phyloP scores from a whole-genome alignment of 176 grass and related monocot species.

The Avena eriantha region DNA sequence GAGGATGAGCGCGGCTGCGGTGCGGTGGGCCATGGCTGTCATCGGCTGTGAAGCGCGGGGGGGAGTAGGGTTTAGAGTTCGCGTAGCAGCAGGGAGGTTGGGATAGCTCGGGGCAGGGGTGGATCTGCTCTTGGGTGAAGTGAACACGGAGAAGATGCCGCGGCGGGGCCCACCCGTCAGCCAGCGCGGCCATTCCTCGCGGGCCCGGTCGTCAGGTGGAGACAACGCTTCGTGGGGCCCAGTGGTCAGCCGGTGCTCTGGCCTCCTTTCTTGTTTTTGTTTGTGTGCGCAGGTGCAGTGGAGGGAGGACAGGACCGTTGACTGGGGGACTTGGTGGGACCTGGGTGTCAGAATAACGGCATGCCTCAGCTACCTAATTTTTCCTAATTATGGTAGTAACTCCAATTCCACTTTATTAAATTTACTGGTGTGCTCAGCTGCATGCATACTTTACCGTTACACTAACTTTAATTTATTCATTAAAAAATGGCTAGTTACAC shows the following conservation, averaged over 20 bases:
- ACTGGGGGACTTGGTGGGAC: background rate
- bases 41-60: background rate
- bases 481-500: too few species aligned
- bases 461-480: too few species aligned
- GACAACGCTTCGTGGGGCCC: background rate
- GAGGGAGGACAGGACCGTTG: background rate
- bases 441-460: too few species aligned
- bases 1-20: slow-evolving; percentile 44
- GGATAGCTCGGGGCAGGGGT: background rate
- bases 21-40: slow-evolving; percentile 57
- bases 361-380: too few species aligned
- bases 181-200: background rate
- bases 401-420: too few species aligned
- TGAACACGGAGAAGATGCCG: background rate
- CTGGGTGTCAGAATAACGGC: background rate
- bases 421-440: too few species aligned
- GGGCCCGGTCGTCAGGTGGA: background rate
- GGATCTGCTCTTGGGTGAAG: slow-evolving; percentile 35
- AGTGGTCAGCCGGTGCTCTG: background rate
- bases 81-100: background rate
- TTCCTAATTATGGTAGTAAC: too few species aligned
- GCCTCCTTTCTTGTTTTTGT: background rate
- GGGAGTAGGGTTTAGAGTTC: slow-evolving; percentile 28
- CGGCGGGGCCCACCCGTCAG: slow-evolving; percentile 24
- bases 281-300: background rate